These are phyloP conservation scores for Fusarium annulatum DNA, from an alignment of 2,329 filamentous ascomycete species.

Conservation along the genomic window DNA sequence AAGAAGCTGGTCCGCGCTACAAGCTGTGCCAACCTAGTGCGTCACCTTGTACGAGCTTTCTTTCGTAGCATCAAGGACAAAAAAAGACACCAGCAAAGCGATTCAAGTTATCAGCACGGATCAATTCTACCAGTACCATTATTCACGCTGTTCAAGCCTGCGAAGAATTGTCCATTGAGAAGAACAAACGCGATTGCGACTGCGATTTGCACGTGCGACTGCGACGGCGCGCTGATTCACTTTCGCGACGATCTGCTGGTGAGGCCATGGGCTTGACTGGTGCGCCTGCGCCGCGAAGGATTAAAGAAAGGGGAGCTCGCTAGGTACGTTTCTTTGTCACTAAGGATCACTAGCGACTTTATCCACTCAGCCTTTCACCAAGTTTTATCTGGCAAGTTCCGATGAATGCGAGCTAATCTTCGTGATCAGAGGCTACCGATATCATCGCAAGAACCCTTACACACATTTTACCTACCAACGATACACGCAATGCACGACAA, in stretches of 20 bases:
- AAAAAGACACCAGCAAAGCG: neutral
- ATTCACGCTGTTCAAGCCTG: neutral
- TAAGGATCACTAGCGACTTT: neutral
- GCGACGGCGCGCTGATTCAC: slow-evolving; percentile 20
- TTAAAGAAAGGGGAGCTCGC: slow-evolving; percentile 46
- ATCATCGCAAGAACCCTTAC: slow-evolving; percentile 9
- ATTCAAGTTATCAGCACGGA: neutral
- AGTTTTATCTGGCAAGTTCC: neutral
- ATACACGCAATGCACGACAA: slow-evolving; percentile 53
- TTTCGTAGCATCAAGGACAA: slow-evolving; percentile 21
- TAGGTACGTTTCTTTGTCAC: slow-evolving; percentile 39
- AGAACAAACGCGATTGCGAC: slow-evolving; percentile 10
- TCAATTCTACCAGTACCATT: neutral
- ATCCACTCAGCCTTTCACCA: neutral
- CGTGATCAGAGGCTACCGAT: slow-evolving; percentile 13
- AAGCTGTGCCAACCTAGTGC: slow-evolving; percentile 40
- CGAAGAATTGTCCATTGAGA: slow-evolving; percentile 17
- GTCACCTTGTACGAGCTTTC: slow-evolving; percentile 42
- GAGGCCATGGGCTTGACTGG: slow-evolving; percentile 52
- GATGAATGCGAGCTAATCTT: slow-evolving; percentile 23
- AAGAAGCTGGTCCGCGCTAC: slow-evolving; percentile 24
- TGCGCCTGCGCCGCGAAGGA: slow-evolving; percentile 45
- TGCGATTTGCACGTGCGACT: slow-evolving; percentile 27
- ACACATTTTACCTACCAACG: neutral
- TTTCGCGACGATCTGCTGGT: slow-evolving; percentile 29